Base-by-base conservation (phyloP, 495 filamentous ascomycete genomes). In the Trichoderma reesei region DNA sequence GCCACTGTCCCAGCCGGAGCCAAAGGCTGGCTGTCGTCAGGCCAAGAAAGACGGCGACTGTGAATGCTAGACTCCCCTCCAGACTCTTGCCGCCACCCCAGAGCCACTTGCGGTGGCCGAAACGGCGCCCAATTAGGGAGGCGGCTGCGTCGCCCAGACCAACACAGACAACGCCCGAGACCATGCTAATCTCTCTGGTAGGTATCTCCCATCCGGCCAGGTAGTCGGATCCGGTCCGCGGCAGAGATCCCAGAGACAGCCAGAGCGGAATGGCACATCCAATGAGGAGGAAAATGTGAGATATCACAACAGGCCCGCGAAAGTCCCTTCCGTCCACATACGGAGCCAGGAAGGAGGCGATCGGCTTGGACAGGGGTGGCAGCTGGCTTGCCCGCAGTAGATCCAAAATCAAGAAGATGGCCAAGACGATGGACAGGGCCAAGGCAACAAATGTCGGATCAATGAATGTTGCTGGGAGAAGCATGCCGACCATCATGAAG, bases 51-150 rank as follows among this genome's bases (percentile, higher is more conserved):
- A 98, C 94, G 5, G 92, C 92, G 20, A 75, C 75, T 7, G 86
- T 86, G 75, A 99, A 98, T 16, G 94, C 94, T 33, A 86, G 67
- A 67, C 90, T 94, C 33, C 94, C 94, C 74, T 98, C 92, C 2
- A 98, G 77, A 61, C 91, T 96, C 76, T 98, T 99, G 3, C 92
- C 94, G 14, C 94, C 94, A 36, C 89, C 88, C 94, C 94, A 99
- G 56, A 92, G 83, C 94, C 94, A 99, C 80, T 96, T 96, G 13
- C 83, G 81, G 26, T 83, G 83, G 16, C 94, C 95, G 72, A 86
- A 93, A 10, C 93, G 82, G n/a, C 95, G 79, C 5, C 94, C 95
- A 36, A 97, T 84, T 2, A 99, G 78, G 3, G 89, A 93, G n/a
- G 94, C 94, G 1, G 93, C 94, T 0, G 94, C 92, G 73, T 99